Evolutionary conservation across 2,329 filamentous ascomycete species (phyloP).

Genomic region (Pseudopyrenochaeta lycopersici): DNA sequence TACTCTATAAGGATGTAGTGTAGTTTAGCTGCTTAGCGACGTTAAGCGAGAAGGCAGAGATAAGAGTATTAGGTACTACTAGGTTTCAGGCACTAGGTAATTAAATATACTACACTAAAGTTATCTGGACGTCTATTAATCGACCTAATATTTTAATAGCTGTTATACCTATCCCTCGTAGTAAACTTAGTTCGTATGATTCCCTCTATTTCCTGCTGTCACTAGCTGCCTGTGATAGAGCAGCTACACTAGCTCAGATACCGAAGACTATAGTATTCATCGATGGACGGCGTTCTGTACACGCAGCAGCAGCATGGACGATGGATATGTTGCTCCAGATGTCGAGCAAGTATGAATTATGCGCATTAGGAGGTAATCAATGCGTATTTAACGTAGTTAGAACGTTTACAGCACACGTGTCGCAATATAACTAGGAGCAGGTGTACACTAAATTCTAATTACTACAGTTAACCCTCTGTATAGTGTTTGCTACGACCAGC

Average conservation of each 20-base stretch:
- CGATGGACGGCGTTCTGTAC: background rate
- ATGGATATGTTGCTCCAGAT: background rate
- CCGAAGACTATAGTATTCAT: background rate
- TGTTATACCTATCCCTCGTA: no score
- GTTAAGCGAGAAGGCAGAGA: no score
- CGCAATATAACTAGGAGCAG: no score
- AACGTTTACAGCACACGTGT: background rate
- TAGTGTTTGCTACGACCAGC: no score
- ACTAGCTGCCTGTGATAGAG: background rate
- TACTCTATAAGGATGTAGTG: background rate
- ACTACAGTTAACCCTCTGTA: no score
- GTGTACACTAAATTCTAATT: no score
- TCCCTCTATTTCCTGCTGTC: no score
- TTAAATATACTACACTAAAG: background rate
- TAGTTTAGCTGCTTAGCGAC: background rate
- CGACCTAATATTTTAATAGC: background rate
- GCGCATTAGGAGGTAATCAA: background rate
- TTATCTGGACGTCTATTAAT: background rate
- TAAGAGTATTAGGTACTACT: no score
- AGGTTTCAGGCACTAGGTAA: no score
- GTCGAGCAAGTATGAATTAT: background rate
- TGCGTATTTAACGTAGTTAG: background rate
- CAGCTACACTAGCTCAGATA: background rate
- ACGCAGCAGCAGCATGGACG: background rate
- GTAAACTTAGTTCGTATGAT: no score